These are phyloP conservation scores for Petunia hybrid DNA, from an alignment of 305 asterid species.

Conservation along the genomic window DNA sequence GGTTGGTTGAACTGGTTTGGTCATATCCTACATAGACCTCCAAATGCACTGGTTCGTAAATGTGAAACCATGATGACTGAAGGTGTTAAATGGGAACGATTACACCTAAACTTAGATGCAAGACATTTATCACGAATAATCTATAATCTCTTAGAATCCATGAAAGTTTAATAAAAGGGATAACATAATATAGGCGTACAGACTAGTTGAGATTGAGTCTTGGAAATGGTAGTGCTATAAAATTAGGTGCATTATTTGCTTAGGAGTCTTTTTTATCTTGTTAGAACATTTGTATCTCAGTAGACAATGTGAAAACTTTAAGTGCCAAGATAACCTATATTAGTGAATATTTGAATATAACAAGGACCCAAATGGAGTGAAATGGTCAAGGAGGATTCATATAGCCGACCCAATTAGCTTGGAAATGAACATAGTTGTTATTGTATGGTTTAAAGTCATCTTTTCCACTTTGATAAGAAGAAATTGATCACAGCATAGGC, in stretches of 20 bases:
- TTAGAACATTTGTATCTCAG: background rate
- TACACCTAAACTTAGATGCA: background rate
- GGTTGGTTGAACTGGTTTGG: background rate
- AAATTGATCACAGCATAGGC: too few relatives aligned
- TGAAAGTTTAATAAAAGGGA: background rate
- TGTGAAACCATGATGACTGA: background rate
- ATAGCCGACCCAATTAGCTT: slow-evolving; percentile 1
- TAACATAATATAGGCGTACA: background rate
- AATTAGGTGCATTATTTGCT: slow-evolving; percentile 7
- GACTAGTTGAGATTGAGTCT: too few relatives aligned
- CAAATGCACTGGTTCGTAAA: background rate
- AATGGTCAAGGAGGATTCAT: slow-evolving; percentile 6
- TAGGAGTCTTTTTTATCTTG: background rate
- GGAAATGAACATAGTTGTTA: background rate
- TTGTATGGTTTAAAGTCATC: too few relatives aligned
- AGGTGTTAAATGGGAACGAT: background rate
- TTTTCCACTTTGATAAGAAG: too few relatives aligned
- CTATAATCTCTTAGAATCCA: background rate
- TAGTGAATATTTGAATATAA: slow-evolving; percentile 17
- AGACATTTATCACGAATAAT: background rate
- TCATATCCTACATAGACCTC: background rate
- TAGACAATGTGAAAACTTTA: slow-evolving; percentile 3
- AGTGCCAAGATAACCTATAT: background rate
- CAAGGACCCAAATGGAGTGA: slow-evolving; percentile 5
- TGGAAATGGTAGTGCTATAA: background rate